phyloP scores from a whole-genome alignment of 202 grass and related monocot genomes.

The Carex arenaria region DNA sequence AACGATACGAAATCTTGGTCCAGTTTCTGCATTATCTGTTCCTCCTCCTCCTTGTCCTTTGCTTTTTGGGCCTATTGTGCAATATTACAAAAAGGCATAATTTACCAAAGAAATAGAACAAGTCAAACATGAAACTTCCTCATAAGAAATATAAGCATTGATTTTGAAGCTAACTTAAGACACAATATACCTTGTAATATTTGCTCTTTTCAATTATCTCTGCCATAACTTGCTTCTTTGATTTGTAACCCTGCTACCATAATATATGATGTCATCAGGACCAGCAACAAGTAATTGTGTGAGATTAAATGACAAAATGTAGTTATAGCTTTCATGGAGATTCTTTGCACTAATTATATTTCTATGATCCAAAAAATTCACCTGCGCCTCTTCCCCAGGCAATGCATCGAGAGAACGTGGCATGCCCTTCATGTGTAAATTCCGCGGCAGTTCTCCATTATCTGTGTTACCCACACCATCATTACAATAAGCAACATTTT shows the following conservation, averaged over 20 bases:
- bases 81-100: slow-evolving; percentile 6
- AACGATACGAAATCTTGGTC: too few relatives aligned
- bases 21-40: too few relatives aligned
- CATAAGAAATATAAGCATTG: background rate
- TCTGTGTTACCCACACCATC: slow-evolving; percentile 17
- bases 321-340: background rate
- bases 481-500: background rate
- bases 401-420: slow-evolving; percentile 37
- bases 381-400: slow-evolving; percentile 38
- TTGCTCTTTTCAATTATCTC: slow-evolving; percentile 98
- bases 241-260: slow-evolving; percentile 61
- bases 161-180: background rate
- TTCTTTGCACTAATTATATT: background rate
- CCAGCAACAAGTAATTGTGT: background rate
- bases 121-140: background rate
- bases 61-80: slow-evolving; percentile 53
- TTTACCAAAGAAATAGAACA: background rate
- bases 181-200: slow-evolving; percentile 72
- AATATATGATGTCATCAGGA: background rate
- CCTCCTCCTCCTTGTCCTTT: too few relatives aligned
- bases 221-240: slow-evolving; percentile 97
- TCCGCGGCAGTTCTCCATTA: slow-evolving; percentile 32
- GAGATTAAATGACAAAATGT: background rate
- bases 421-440: slow-evolving; percentile 40
- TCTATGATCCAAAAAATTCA: background rate